These are phyloP conservation scores for Monilinia laxa DNA, from an alignment of 2,329 filamentous ascomycete species.

Conservation along the genomic window DNA sequence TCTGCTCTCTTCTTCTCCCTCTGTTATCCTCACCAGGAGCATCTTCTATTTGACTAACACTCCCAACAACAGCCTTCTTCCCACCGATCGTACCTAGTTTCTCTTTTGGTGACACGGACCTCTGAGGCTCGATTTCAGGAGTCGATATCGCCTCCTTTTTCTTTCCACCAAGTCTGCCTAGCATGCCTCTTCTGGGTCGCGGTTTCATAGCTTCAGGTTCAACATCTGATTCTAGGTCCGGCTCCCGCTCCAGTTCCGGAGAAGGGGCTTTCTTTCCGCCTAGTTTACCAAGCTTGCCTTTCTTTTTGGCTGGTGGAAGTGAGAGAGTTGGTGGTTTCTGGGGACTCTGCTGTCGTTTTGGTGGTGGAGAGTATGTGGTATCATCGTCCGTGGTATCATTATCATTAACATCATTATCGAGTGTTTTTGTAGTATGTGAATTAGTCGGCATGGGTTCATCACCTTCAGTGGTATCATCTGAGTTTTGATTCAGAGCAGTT, in stretches of 20 bases:
- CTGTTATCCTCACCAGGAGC: constrained; percentile 12
- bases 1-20: constrained; percentile 28
- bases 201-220: constrained; percentile 15
- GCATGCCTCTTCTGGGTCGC: constrained; percentile 26
- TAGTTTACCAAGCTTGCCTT: constrained; percentile 30
- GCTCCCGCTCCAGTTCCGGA: constrained; percentile 20
- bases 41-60: constrained; percentile 13
- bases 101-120: constrained; percentile 26
- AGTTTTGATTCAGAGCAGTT: not conserved
- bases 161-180: constrained; percentile 37
- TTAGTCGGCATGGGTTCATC: constrained; percentile 5
- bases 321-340: constrained; percentile 10
- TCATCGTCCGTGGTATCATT: constrained; percentile 27
- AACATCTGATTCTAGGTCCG: constrained; percentile 7
- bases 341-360: constrained; percentile 5
- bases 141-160: constrained; percentile 28
- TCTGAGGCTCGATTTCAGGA: constrained; percentile 25
- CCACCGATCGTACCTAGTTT: constrained; percentile 34
- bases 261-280: constrained; percentile 29
- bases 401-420: constrained; percentile 16
- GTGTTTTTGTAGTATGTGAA: not conserved
- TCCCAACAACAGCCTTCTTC: constrained; percentile 11
- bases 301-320: constrained; percentile 19
- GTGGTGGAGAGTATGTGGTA: constrained; percentile 1
- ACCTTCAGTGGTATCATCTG: constrained; percentile 22